phyloP scores from a whole-genome alignment of 129 eudicot species.

The Glebionis coronaria region DNA sequence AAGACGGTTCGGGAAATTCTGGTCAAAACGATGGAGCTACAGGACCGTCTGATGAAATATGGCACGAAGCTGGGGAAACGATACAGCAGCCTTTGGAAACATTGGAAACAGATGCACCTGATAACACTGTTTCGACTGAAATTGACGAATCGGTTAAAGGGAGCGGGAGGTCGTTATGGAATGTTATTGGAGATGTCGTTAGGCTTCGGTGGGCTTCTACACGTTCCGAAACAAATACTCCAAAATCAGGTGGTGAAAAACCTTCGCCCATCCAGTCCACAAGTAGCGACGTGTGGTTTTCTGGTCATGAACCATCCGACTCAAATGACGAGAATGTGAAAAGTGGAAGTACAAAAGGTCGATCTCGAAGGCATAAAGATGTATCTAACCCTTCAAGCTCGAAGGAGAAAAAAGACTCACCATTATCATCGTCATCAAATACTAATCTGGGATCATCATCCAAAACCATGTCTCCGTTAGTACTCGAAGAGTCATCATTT shows the following conservation, averaged over 20 bases:
- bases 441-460: constrained; percentile 34
- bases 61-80: constrained; percentile 49
- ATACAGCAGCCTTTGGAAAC: constrained; percentile 31
- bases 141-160: constrained; percentile 36
- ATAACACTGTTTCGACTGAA: constrained; percentile 10
- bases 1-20: constrained; percentile 37
- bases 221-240: constrained; percentile 49
- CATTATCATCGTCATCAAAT: constrained; percentile 36
- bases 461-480: constrained; percentile 30
- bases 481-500: constrained; percentile 25
- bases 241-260: constrained; percentile 51
- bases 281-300: constrained; percentile 80
- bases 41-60: constrained; percentile 79
- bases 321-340: constrained; percentile 31
- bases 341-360: constrained; percentile 21
- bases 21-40: constrained; percentile 32
- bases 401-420: constrained; percentile 31
- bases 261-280: constrained; percentile 65
- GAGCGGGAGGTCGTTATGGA: constrained; percentile 79
- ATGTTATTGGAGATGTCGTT: constrained; percentile 58
- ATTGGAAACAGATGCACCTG: constrained; percentile 36
- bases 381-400: constrained; percentile 22
- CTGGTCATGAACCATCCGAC: constrained; percentile 77
- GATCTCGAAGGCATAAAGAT: constrained; percentile 12
- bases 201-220: constrained; percentile 53